These are phyloP conservation scores for Amylostereum areolatum DNA, from an alignment of 1,284 basidiomycete genomes.

Conservation along the genomic window DNA sequence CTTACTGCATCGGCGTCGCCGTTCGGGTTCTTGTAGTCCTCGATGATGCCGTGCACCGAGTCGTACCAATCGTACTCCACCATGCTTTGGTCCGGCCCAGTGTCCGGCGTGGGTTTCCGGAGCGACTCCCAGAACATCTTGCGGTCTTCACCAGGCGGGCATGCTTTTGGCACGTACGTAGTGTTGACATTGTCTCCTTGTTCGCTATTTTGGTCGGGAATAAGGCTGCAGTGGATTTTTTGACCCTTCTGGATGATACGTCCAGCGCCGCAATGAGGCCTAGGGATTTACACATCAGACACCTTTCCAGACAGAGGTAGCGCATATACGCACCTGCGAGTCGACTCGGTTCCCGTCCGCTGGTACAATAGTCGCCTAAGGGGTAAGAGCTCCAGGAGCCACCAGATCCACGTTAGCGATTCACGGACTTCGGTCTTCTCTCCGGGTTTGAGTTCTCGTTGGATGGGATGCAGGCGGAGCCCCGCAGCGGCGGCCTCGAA, in stretches of 20 bases:
- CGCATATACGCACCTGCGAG: conserved; percentile 2
- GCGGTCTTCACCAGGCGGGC: neutral
- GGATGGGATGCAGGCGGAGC: neutral
- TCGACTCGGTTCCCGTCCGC: conserved; percentile 8
- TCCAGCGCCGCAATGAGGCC: neutral
- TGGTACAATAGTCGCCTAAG: conserved; percentile 20
- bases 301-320: neutral
- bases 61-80: too few species aligned
- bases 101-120: too few species aligned
- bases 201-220: too few species aligned
- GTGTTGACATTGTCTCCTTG: neutral
- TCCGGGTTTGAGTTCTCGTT: neutral
- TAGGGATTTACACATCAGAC: neutral
- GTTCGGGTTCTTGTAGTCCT: neutral
- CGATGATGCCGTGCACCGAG: neutral
- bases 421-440: conserved; percentile 9
- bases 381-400: conserved; percentile 18
- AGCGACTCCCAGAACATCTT: neutral
- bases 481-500: neutral
- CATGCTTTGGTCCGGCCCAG: too few species aligned
- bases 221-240: neutral
- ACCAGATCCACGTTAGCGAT: conserved; percentile 18
- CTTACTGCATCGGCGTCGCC: neutral
- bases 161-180: neutral
- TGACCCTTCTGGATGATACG: neutral